Conservation (phyloP, 495 filamentous ascomycete genomes). For the Trichoderma gamsii region DNA sequence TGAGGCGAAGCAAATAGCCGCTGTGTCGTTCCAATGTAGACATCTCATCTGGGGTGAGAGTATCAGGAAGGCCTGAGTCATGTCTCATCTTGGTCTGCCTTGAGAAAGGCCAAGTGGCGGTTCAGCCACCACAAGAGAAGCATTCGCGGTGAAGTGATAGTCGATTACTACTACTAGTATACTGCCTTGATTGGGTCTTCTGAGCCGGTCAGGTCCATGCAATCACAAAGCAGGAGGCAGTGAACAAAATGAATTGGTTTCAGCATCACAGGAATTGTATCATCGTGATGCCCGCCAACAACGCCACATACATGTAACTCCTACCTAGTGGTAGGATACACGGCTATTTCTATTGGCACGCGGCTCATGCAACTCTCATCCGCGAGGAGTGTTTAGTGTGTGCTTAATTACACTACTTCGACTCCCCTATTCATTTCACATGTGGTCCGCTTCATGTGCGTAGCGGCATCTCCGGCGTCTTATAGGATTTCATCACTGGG, state of each 20-base stretch:
- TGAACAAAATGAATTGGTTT: not conserved
- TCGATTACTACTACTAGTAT: not conserved
- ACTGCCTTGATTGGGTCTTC: not conserved
- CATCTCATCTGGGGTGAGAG: not conserved
- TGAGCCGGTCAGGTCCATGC: not conserved
- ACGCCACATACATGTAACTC: not conserved
- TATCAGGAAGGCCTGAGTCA: not conserved
- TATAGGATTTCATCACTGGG: not conserved
- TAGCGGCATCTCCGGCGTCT: not conserved
- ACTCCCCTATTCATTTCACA: not conserved
- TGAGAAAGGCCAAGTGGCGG: not conserved
- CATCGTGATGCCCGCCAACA: not conserved
- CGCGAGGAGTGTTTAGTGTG: not conserved
- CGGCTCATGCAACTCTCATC: not conserved
- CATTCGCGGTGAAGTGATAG: not conserved
- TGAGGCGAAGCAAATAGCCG: not conserved
- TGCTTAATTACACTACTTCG: not conserved
- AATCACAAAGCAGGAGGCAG: not conserved
- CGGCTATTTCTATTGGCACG: not conserved
- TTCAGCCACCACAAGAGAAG: not conserved
- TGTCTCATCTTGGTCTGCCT: not conserved
- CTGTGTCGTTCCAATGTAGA: not conserved
- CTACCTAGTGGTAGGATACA: not conserved
- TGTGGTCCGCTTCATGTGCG: not conserved
- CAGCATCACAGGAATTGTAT: not conserved